Evolutionary conservation across 2,329 filamentous ascomycete genomes (phyloP).

Genomic region (Chrysosporium keratinophilum): DNA sequence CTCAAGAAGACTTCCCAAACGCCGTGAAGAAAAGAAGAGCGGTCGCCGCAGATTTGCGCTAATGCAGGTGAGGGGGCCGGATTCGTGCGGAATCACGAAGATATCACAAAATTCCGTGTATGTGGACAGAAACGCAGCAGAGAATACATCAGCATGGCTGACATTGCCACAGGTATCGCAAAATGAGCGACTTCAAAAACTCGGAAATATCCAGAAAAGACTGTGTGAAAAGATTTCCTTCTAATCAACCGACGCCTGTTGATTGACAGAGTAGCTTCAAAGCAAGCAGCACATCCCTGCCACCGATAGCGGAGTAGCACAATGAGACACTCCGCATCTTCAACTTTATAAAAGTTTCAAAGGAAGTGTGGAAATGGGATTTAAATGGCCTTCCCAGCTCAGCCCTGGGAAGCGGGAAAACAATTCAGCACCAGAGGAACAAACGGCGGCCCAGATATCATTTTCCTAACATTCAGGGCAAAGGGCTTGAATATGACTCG

Average conservation of each 20-base stretch:
- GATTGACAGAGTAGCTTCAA: background rate
- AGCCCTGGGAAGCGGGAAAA: background rate
- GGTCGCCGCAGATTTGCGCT: constrained; percentile 3
- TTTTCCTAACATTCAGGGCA: background rate
- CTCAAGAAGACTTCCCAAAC: background rate
- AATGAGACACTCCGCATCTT: constrained; percentile 1
- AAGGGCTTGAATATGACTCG: background rate
- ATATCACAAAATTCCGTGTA: constrained; percentile 1
- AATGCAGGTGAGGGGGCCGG: constrained; percentile 8
- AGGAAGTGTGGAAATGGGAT: background rate
- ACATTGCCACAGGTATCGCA: background rate
- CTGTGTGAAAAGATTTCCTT: background rate
- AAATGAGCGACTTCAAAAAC: background rate
- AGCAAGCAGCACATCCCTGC: constrained; percentile 1
- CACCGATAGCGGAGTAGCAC: constrained; percentile 8
- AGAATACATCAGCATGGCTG: background rate
- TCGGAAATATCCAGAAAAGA: background rate
- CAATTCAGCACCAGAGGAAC: background rate
- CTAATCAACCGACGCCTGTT: background rate
- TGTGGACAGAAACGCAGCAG: background rate
- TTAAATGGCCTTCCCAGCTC: no score
- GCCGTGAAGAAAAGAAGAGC: background rate
- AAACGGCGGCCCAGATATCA: background rate
- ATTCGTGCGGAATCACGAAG: constrained; percentile 7
- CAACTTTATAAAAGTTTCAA: background rate